phyloP scores from a whole-genome alignment of 768 basidiomycete genomes.

The Hypholoma fasciculare region DNA sequence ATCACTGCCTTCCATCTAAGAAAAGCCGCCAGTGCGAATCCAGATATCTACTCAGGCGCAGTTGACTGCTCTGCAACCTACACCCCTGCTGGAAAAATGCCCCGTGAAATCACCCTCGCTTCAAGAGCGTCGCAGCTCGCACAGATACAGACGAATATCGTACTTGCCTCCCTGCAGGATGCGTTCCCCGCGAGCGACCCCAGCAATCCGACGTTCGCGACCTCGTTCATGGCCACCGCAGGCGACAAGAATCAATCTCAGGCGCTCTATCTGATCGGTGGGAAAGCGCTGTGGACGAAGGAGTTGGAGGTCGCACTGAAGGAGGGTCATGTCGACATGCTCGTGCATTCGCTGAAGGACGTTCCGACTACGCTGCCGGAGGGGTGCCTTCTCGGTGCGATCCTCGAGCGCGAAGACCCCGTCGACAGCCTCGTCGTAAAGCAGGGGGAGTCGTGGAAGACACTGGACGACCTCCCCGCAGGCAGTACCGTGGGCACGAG shows the following conservation, averaged over 20 bases:
- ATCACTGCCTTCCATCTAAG: neutral
- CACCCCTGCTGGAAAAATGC: constrained; percentile 14
- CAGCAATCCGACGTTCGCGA: constrained; percentile 38
- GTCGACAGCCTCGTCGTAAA: constrained; percentile 89
- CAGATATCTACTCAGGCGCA: neutral
- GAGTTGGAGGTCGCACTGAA: constrained; percentile 89
- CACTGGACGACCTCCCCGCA: constrained; percentile 78
- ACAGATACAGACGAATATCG: constrained; percentile 84
- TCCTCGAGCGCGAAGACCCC: constrained; percentile 85
- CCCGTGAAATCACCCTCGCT: constrained; percentile 70
- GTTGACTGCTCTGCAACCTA: neutral
- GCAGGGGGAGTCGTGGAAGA: constrained; percentile 64
- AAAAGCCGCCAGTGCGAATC: neutral
- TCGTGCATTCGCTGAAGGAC: constrained; percentile 93
- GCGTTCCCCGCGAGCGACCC: constrained; percentile 47
- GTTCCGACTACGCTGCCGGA: constrained; percentile 86
- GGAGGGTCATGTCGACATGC: constrained; percentile 77
- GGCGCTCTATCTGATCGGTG: constrained; percentile 83
- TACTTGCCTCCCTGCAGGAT: constrained; percentile 60
- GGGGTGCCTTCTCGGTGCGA: constrained; percentile 83
- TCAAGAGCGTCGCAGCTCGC: constrained; percentile 89
- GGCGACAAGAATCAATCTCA: constrained; percentile 92
- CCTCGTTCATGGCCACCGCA: constrained; percentile 60
- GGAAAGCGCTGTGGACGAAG: constrained; percentile 95
- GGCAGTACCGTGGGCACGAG: constrained; percentile 95